These are phyloP conservation scores for Syncephalastrum contaminatum DNA, from an alignment of 371 early-diverging fungal species.

Conservation along the genomic window DNA sequence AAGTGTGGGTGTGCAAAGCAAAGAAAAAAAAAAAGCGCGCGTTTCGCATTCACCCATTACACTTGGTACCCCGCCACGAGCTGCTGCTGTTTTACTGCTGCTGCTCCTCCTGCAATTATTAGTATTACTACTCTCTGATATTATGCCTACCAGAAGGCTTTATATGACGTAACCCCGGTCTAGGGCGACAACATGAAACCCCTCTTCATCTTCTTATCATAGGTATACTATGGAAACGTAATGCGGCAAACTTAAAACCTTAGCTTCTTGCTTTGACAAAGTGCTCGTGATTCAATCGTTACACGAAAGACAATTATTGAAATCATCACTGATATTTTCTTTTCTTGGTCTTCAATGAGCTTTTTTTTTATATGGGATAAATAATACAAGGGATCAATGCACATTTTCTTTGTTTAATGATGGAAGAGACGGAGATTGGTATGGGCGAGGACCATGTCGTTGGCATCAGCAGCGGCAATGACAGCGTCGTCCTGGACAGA, in stretches of 20 bases:
- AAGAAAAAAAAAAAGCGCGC: too few species aligned
- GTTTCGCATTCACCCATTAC: too few species aligned
- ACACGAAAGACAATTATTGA: too few species aligned
- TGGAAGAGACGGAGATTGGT: slow-evolving; percentile 93
- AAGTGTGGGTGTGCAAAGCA: too few species aligned
- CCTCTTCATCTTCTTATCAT: background rate
- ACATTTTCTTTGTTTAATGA: slow-evolving; percentile 62
- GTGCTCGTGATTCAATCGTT: too few species aligned
- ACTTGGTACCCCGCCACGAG: too few species aligned
- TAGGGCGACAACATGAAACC: background rate
- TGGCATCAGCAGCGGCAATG: slow-evolving; percentile 79
- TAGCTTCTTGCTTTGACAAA: background rate
- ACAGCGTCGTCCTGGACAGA: slow-evolving; percentile 87
- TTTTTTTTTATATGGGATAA: background rate
- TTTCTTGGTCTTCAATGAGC: background rate
- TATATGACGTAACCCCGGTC: too few species aligned
- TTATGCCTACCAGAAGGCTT: too few species aligned
- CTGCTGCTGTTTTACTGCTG: background rate
- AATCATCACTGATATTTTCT: too few species aligned
- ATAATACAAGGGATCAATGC: background rate
- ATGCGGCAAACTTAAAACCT: background rate
- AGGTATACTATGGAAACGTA: background rate
- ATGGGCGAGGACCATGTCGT: slow-evolving; percentile 82
- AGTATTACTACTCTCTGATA: background rate
- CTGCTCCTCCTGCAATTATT: background rate